Evolutionary conservation across 148 eudicot genomes (phyloP), one percentile per base, ranked within the genome.

Genomic region (Vaccinium vitisidaea): DNA sequence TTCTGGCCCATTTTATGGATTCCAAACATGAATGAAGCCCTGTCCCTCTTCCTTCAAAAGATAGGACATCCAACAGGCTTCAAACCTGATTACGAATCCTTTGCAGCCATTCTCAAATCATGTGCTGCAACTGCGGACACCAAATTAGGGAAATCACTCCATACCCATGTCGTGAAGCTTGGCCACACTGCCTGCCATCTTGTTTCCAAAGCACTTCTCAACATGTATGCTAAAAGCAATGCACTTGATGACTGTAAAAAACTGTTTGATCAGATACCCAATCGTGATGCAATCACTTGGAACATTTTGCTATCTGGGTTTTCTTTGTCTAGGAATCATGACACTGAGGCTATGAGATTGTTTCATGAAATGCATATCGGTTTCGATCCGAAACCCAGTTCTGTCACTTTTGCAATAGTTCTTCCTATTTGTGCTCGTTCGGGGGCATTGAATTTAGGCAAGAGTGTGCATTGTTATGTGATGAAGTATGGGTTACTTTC

Each of bases 271-370:
- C 86, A 85, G 83, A 87, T 83, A 30, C 69, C 43, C 36, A 27
- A 78, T 50, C 61, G 76, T 7, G 94, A 93, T 86, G 50, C 87
- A 58, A 94, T 94, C 82, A 89, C 84, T 79, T 93, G 94, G 94
- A 94, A 94, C 89, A 94, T 90, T 79, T 83, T 93, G 30, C 86
- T 94, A 80, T 92, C 98, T 80, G 94, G 98, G 61, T 89, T 93
- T 85, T 76, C 94, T 56, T 84, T 89, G 80, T 87, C 94, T n/a
- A 80, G 85, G 79, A 54, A 69, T 65, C 89, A 92, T 82, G 96
- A 94, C 79, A 50, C 49, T 14, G 88, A 91, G 83, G 91, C 89
- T 27, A 86, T 92, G 90, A 86, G 80, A 77, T 67, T 93, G 82
- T 91, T 92, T 82, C 71, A 85, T 81, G 19, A 80, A 32, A 91